Percentiles rank a stretch among this genome's conserved stretches.
Conservation (phyloP, 768 basidiomycete genomes). For the Jaapia argillacea region DNA sequence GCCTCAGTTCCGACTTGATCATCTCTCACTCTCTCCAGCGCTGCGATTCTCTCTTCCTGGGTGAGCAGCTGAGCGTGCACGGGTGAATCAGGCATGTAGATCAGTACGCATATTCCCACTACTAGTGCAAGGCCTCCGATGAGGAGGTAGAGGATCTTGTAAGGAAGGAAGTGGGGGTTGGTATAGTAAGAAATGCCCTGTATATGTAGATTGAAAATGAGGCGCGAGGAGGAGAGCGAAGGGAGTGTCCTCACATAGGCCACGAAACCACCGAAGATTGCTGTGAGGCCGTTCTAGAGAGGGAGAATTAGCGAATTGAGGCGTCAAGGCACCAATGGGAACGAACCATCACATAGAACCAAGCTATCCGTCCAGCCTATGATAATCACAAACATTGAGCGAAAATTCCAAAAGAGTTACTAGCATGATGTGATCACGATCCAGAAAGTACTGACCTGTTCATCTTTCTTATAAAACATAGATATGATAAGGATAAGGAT, state of each 20-base stretch:
- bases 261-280: slow-evolving; percentile 52
- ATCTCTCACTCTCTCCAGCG: slow-evolving; percentile 54
- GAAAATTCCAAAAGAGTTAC: neutral
- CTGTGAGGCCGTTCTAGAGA: slow-evolving; percentile 45
- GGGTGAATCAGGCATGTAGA: slow-evolving; percentile 59
- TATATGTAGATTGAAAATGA: neutral
- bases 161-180: slow-evolving; percentile 38
- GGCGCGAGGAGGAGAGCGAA: neutral
- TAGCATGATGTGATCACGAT: neutral
- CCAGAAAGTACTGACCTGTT: slow-evolving; percentile 29
- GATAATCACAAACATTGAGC: neutral
- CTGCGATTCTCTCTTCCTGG: slow-evolving; percentile 50
- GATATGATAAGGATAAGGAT: slow-evolving; percentile 51
- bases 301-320: neutral
- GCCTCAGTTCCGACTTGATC: slow-evolving; percentile 57
- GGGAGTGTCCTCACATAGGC: slow-evolving; percentile 37
- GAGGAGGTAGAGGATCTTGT: slow-evolving; percentile 52
- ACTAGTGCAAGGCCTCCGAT: slow-evolving; percentile 52
- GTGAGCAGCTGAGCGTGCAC: slow-evolving; percentile 48
- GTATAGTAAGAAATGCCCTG: slow-evolving; percentile 49
- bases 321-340: slow-evolving; percentile 1
- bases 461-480: slow-evolving; percentile 63
- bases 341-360: slow-evolving; percentile 56
- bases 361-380: slow-evolving; percentile 48
- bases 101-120: slow-evolving; percentile 43